Percentiles rank a stretch among this genome's conserved stretches.
Conservation (phyloP, 2,329 filamentous ascomycete genomes). For the Colletotrichum musicola region DNA sequence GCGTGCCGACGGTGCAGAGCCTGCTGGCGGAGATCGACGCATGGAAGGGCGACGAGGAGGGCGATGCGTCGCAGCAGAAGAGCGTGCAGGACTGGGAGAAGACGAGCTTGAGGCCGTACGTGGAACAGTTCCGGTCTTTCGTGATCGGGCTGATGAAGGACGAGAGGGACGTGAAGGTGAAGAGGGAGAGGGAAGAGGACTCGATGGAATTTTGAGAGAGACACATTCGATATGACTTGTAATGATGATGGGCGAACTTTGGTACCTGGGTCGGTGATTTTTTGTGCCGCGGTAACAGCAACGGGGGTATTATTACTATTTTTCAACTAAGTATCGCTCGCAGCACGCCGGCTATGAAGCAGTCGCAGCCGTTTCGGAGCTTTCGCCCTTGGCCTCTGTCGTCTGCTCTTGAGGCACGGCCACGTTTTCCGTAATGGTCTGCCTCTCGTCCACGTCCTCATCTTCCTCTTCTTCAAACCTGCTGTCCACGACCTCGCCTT, state of each 20-base stretch:
- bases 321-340: constrained; percentile 20
- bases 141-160: constrained; percentile 85
- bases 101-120: constrained; percentile 92
- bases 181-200: constrained; percentile 67
- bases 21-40: constrained; percentile 88
- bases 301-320: constrained; percentile 29
- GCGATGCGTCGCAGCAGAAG: constrained; percentile 48
- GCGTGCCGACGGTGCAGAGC: constrained; percentile 88
- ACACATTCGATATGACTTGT: constrained; percentile 32
- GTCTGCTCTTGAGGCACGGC: not conserved
- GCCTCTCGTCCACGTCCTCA: constrained; percentile 47
- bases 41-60: constrained; percentile 70
- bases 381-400: constrained; percentile 19
- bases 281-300: constrained; percentile 16
- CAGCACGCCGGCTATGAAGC: constrained; percentile 28
- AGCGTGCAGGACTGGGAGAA: constrained; percentile 90
- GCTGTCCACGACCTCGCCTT: constrained; percentile 44
- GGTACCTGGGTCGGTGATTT: constrained; percentile 28
- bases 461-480: constrained; percentile 44
- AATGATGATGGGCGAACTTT: constrained; percentile 25
- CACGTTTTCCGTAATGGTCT: constrained; percentile 33
- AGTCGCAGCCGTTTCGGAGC: not conserved
- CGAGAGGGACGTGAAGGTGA: constrained; percentile 67
- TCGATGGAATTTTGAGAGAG: constrained; percentile 66
- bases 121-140: constrained; percentile 89